Evolutionary conservation across 2,329 filamentous ascomycete species (phyloP), one percentile per base, ranked within the genome.

Genomic region (Ascochyta viciae-villosae): DNA sequence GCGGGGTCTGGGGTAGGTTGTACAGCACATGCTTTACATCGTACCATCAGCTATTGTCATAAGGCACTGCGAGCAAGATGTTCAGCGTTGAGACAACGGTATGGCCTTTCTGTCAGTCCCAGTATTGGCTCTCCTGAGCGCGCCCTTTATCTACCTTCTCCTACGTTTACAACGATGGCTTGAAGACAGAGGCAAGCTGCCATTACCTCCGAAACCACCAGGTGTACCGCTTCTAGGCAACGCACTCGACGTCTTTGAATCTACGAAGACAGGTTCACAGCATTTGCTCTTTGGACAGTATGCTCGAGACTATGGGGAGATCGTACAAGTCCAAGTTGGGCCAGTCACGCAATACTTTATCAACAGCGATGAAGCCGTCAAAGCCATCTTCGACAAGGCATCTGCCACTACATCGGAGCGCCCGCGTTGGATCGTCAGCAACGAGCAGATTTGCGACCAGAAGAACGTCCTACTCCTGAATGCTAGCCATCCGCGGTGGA

Each of bases 301-400:
- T 9, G 55, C 55, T 4, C 50, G 50, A 9, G 31, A 43, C 9
- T 12, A 39, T 22, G 50, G 55, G 13, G 55, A 54, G 15, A 51
- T 58, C 9, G 45, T 54, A 9, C 55, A 46, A 5, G 41, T 58
- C 10, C 12, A 58, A 50, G 55, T 34, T 22, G 55, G 50, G 1
- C 50, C 50, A 4, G 48, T 58, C 42, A 54, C 46, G 4, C 41
- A 58, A 31, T 54, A 54, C 6, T 62, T 77, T 22, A 60, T 80
- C 53, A 79, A 78, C 62, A 75, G 58, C 39, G 75, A 77, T 1
- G 64, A 72, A 31, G 77, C 77, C 0, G 66, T 80, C 13, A 70
- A 70, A 19, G 77, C 79, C 15, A 76, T 80, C 23, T 58, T 80
- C 22, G 75, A 79, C 40, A 78, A 74, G 49, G 61, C 65, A 31